A percentile compares a stretch with the other conserved stretches of the same genome.
These are phyloP conservation scores for Linum tenue DNA, from an alignment of 345 rosid species.

Conservation along the genomic window DNA sequence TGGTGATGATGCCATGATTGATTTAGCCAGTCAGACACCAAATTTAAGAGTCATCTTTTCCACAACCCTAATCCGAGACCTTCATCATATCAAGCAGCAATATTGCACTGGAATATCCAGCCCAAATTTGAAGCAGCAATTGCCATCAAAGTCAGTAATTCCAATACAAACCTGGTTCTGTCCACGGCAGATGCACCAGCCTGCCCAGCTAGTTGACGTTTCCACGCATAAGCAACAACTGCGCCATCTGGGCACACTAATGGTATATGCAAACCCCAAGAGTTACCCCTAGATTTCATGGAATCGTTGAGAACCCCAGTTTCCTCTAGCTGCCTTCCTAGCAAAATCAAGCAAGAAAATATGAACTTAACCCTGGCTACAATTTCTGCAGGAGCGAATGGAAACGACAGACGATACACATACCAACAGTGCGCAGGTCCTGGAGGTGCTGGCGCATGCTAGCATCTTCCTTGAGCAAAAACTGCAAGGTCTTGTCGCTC, in stretches of 20 bases:
- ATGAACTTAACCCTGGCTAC: neutral
- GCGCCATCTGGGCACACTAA: constrained; percentile 97
- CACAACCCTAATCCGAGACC: neutral
- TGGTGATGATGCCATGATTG: neutral
- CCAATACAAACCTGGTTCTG: constrained; percentile 57
- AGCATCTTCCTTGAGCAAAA: constrained; percentile 59
- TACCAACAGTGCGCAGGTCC: constrained; percentile 70
- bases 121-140: no score
- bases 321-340: constrained; percentile 85
- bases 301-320: constrained; percentile 80
- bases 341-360: constrained; percentile 6
- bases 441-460: constrained; percentile 83
- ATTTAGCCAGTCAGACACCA: neutral
- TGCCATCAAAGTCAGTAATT: no score
- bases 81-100: no score
- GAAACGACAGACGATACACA: neutral
- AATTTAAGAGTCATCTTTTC: neutral
- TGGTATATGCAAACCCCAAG: constrained; percentile 96
- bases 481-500: constrained; percentile 45
- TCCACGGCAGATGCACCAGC: constrained; percentile 99
- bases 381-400: neutral
- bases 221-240: constrained; percentile 96
- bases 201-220: constrained; percentile 97
- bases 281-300: constrained; percentile 59
- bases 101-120: no score